Percentiles rank a stretch among this genome's conserved stretches.
Conservation (phyloP, 2,329 filamentous ascomycete species). For the Ophiostoma montium region DNA sequence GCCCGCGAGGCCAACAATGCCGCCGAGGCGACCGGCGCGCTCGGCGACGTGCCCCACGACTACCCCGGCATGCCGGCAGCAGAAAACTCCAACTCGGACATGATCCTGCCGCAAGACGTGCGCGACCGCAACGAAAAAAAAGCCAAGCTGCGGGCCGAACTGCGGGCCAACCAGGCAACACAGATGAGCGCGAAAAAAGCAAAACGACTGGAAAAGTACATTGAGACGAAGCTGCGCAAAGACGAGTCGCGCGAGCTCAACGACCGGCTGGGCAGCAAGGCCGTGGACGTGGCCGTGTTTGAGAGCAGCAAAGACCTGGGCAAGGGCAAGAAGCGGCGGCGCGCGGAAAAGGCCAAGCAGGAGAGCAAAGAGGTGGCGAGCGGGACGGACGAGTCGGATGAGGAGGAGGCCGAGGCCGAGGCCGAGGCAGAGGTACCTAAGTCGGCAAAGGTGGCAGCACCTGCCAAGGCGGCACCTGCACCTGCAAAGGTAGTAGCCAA, state of each 20-base stretch:
- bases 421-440: neutral
- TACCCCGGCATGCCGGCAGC: neutral
- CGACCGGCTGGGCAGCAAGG: conserved; percentile 64
- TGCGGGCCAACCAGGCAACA: conserved; percentile 21
- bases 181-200: conserved; percentile 52
- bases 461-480: neutral
- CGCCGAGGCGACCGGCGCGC: conserved; percentile 18
- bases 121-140: conserved; percentile 39
- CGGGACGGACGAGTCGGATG: conserved; percentile 18
- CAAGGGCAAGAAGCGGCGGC: conserved; percentile 55
- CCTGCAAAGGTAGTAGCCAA: neutral
- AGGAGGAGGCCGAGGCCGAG: conserved; percentile 14
- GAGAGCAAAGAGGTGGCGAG: conserved; percentile 30
- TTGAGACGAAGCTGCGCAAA: conserved; percentile 83
- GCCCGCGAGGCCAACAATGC: conserved; percentile 22
- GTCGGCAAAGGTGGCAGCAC: neutral
- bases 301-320: conserved; percentile 67
- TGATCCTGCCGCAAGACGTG: conserved; percentile 33
- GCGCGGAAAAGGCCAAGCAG: conserved; percentile 45
- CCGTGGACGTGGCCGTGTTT: conserved; percentile 70
- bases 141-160: conserved; percentile 38
- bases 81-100: conserved; percentile 37
- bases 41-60: neutral
- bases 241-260: conserved; percentile 80
- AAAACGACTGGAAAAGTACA: conserved; percentile 54